A percentile compares a stretch with the other conserved stretches of the same genome.
phyloP scores from a whole-genome alignment of 1,284 basidiomycete genomes.

The Mycena citricolor region DNA sequence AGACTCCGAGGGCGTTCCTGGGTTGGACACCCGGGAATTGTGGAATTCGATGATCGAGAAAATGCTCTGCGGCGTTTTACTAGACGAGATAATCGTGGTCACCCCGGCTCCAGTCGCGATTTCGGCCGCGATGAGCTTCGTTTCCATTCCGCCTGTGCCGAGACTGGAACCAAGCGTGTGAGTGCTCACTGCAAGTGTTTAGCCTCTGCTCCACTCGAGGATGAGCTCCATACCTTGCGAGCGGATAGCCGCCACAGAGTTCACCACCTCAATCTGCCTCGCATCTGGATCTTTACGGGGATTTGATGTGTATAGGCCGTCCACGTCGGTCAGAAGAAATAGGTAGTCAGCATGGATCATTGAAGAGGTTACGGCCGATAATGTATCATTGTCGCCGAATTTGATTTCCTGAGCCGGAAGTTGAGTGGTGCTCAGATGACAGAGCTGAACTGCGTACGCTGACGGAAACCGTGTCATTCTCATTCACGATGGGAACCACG shows the following conservation, averaged over 20 bases:
- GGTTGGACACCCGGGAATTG: constrained; percentile 38
- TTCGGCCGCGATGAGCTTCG: constrained; percentile 97
- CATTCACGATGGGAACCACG: constrained; percentile 93
- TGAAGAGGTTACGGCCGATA: constrained; percentile 94
- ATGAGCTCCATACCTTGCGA: constrained; percentile 65
- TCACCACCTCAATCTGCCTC: constrained; percentile 78
- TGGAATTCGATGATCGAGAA: constrained; percentile 82
- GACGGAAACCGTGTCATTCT: constrained; percentile 95
- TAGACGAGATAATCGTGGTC: constrained; percentile 89
- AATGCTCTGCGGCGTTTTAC: constrained; percentile 78
- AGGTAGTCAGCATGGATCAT: constrained; percentile 98
- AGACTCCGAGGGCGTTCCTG: constrained; percentile 26
- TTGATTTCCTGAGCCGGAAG: constrained; percentile 80
- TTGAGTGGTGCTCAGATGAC: neutral
- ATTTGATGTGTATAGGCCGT: constrained; percentile 94
- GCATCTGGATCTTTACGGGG: constrained; percentile 88
- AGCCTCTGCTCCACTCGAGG: neutral
- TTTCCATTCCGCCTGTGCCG: constrained; percentile 99
- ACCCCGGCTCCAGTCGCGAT: constrained; percentile 96
- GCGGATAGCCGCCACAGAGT: constrained; percentile 81
- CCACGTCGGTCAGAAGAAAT: constrained; percentile 96
- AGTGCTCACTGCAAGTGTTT: constrained; percentile 69
- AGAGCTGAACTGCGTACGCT: constrained; percentile 58
- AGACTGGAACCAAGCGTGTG: constrained; percentile 89
- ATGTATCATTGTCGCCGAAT: constrained; percentile 99